phyloP scores from a whole-genome alignment of 1,284 basidiomycete genomes.

The Moesziomyces sp. region DNA sequence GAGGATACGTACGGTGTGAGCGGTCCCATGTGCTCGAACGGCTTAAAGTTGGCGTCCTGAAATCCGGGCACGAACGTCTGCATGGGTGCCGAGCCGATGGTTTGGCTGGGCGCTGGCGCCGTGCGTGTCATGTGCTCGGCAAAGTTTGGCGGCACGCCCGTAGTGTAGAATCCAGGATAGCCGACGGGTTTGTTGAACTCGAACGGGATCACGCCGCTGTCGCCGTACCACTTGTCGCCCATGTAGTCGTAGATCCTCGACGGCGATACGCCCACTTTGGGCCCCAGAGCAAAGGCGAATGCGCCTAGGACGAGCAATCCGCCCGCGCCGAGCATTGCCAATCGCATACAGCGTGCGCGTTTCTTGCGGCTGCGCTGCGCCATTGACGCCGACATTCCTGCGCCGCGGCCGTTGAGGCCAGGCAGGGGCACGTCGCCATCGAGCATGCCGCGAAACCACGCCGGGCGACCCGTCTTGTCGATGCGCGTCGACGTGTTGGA shows the following conservation, averaged over 20 bases:
- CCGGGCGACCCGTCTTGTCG: slow-evolving; percentile 59
- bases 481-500: slow-evolving; percentile 38
- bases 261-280: slow-evolving; percentile 27
- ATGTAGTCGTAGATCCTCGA: slow-evolving; percentile 36
- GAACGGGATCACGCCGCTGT: slow-evolving; percentile 29
- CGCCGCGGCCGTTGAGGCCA: slow-evolving; percentile 26
- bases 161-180: slow-evolving; percentile 59
- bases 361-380: slow-evolving; percentile 28
- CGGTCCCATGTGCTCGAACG: slow-evolving; percentile 66
- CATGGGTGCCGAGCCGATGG: slow-evolving; percentile 55
- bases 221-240: slow-evolving; percentile 53
- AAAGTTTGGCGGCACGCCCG: slow-evolving; percentile 54
- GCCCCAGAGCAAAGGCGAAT: slow-evolving; percentile 58
- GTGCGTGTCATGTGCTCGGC: slow-evolving; percentile 60
- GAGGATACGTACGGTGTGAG: slow-evolving; percentile 62
- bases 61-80: slow-evolving; percentile 57
- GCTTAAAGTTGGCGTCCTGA: slow-evolving; percentile 47
- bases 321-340: slow-evolving; percentile 19
- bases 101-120: slow-evolving; percentile 28
- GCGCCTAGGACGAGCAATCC: slow-evolving; percentile 39
- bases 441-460: slow-evolving; percentile 49
- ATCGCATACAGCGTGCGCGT: slow-evolving; percentile 27
- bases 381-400: slow-evolving; percentile 36
- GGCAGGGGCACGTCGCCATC: slow-evolving; percentile 32
- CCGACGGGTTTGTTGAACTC: slow-evolving; percentile 60